Evolutionary conservation across 768 basidiomycete genomes (phyloP), one percentile per base, ranked within the genome.

Genomic region (Lactarius quietus): DNA sequence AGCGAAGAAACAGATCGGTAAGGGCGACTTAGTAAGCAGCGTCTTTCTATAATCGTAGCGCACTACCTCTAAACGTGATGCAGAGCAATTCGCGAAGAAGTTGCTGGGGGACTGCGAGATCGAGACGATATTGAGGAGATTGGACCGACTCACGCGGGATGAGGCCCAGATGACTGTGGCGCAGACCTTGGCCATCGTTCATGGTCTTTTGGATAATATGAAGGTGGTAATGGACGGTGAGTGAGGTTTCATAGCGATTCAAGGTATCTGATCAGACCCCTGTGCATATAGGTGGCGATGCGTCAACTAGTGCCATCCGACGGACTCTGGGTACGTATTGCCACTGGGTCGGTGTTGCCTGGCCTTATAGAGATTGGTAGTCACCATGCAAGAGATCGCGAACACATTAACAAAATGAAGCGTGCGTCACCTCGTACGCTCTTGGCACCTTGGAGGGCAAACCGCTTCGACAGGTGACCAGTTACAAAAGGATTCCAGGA

Each of bases 11-110:
- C 52, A 64, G 6, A 43, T 59, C 8, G 54, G 38, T 3, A 45
- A 12, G 63, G 63, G 12, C 52, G 57, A 18, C 17, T 64, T 9
- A 64, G 63, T 64, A 45, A 54, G 63, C 20, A 1, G 5, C 33
- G 14, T 18, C 28, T n/a, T 15, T 23, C 26, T 26, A 3, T 6
- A 6, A 17, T 26, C 5, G n/a, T 26, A 26, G 7, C 8, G 17
- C 6, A 6, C 9, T 12, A 20, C 20, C 31, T 31, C 63, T 64
- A 9, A 64, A 59, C 1, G 7, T 1, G 4, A 1, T 53, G 6
- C 20, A 64, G 63, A 59, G 31, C 53, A 59, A 38, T 64, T 51
- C 1, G 48, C 23, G 2, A 51, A 51, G 26, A 51, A 51, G 48
- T 28, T 51, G 26, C 15, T 51, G 14, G 6, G 48, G 5, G 48